These are phyloP conservation scores for Collybia nuda DNA, from an alignment of 768 basidiomycete genomes.

Conservation along the genomic window DNA sequence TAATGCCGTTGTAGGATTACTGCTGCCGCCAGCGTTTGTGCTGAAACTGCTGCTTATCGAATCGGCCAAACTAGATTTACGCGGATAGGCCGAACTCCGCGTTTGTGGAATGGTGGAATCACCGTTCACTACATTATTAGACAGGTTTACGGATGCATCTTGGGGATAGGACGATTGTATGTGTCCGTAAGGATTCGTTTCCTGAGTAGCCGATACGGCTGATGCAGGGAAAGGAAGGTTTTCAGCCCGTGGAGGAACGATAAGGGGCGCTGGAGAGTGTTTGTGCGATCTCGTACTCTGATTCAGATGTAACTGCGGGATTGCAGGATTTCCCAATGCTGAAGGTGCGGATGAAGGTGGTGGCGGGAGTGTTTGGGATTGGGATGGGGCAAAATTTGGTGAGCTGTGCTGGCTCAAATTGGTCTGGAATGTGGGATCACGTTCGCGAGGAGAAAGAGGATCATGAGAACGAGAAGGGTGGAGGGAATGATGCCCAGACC, in stretches of 20 bases:
- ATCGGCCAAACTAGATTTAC: conserved; percentile 38
- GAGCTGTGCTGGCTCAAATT: conserved; percentile 14
- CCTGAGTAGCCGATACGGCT: conserved; percentile 26
- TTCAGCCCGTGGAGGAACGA: conserved; percentile 37
- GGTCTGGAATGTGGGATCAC: conserved; percentile 21
- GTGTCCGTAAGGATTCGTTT: conserved; percentile 25
- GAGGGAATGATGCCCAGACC: conserved; percentile 26
- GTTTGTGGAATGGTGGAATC: background rate
- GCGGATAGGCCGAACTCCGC: conserved; percentile 20
- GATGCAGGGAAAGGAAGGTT: conserved; percentile 31
- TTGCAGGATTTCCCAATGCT: conserved; percentile 4
- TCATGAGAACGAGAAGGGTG: conserved; percentile 43
- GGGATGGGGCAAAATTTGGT: conserved; percentile 11
- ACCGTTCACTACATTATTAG: conserved; percentile 1
- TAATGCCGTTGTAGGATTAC: conserved; percentile 13
- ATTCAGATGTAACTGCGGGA: conserved; percentile 7
- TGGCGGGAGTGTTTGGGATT: conserved; percentile 20
- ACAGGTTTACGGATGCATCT: conserved; percentile 6
- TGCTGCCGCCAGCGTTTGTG: conserved; percentile 18
- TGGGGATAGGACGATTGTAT: background rate
- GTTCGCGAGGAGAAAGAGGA: conserved; percentile 28
- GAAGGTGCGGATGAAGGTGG: conserved; percentile 21
- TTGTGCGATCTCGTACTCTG: conserved; percentile 22
- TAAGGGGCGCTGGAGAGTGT: conserved; percentile 36
- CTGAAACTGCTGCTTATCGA: conserved; percentile 29